These are phyloP conservation scores for Arctostaphylos glauca DNA, from an alignment of 148 eudicot genomes.

Conservation along the genomic window DNA sequence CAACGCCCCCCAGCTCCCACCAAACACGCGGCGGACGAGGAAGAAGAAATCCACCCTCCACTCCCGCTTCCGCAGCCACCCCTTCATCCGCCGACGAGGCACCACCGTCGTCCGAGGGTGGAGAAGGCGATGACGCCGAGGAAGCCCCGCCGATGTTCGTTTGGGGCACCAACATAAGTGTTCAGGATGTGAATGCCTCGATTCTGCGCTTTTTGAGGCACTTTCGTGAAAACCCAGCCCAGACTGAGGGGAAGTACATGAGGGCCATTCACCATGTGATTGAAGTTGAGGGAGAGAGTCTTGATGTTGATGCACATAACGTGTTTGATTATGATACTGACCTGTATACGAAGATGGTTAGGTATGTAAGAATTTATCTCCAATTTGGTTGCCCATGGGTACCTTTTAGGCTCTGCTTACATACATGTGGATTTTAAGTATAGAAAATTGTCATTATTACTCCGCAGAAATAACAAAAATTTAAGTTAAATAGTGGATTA, in stretches of 20 bases:
- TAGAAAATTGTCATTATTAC: not conserved
- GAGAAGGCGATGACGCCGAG: conserved; percentile 57
- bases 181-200: conserved; percentile 81
- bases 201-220: conserved; percentile 78
- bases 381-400: not conserved
- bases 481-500: not conserved
- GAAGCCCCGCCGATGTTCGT: conserved; percentile 87
- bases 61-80: conserved; percentile 36
- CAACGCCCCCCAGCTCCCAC: conserved; percentile 35
- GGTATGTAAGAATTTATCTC: conserved; percentile 15
- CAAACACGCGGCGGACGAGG: conserved; percentile 26
- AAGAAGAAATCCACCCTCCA: conserved; percentile 15
- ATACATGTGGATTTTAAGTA: not conserved
- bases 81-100: conserved; percentile 43
- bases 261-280: conserved; percentile 61
- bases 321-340: conserved; percentile 86
- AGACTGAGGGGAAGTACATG: conserved; percentile 86
- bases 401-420: not conserved
- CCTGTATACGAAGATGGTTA: conserved; percentile 88
- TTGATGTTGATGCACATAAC: conserved; percentile 88
- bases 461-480: not conserved
- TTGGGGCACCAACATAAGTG: conserved; percentile 97
- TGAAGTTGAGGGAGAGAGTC: conserved; percentile 79
- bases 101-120: conserved; percentile 68
- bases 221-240: conserved; percentile 44